Base-by-base conservation (phyloP, 177 flowering plant genomes). In the Vitis hybrid region DNA sequence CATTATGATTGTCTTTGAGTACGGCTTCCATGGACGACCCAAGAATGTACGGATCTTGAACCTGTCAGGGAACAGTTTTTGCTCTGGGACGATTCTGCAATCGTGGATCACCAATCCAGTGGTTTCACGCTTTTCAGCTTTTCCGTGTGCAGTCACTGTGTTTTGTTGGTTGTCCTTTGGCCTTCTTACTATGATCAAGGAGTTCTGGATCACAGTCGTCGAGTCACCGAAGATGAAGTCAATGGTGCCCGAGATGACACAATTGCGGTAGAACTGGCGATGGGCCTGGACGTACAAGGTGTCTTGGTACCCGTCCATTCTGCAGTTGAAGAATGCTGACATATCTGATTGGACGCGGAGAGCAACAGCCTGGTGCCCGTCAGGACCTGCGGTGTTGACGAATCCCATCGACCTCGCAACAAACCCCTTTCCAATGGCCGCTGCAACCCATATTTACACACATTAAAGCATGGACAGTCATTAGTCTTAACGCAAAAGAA, bases 1-100 rank as follows among this genome's bases (percentile, higher is more conserved):
- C 87, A 87, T 86, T 65, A 87, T 49, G 0, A 89, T 73, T 0
- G 91, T 86, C 68, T 77, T 76, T 1, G 89, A 70, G 69, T 64
- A 86, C 51, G 65, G 59, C 76, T 83, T 84, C 91, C 89, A 85
- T 10, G 94, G 89, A 27, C 94, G 65, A 3, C 94, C 94, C 72
- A 89, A 62, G 83, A 70, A 89, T 3, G 86, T 63, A 0, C 12
- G 65, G 70, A 81, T 68, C 66, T 32, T 57, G 62, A 69, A 67
- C 65, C 80, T 76, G 7, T 13, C 32, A 0, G 81, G 67, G 56
- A 62, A 68, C 4, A 83, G 79, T 70, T 77, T 70, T 62, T 54
- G 27, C 11, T 85, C 91, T 0, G 89, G 81, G 2, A 81, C 76
- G 15, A 89, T 80, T 4, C 73, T 62, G 78, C 89, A 84, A 72